Base-by-base conservation (phyloP, 768 basidiomycete species). In the Amanita molliuscula region DNA sequence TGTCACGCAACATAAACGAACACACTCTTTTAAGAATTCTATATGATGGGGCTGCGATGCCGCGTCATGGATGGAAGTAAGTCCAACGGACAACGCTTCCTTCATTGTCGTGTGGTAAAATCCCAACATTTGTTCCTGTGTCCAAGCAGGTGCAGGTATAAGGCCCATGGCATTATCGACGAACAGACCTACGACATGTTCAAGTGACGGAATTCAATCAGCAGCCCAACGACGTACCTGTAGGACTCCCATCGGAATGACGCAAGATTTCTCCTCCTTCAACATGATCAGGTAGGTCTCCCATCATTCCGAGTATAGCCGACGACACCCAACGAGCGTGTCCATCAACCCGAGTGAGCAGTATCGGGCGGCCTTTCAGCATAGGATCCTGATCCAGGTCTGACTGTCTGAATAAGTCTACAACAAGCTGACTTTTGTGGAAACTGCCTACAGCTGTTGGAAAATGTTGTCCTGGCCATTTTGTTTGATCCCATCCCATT, bases 401-500 rank as follows among this genome's bases (percentile, higher is more conserved):
- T 9, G 70, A 74, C 89, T 92, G 44, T 28, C 45, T 21, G 18
- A 31, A 6, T 11, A 51, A 8, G 51, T 26, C 4, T 44, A 20
- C 6, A 9, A 16, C 1, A 40, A 47, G 51, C 5, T 8, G 0
- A 38, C 16, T 29, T 48, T 23, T 29, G 40, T 21, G 38, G 33
- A 25, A 34, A 35, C 13, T 10, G 60, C 74, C 23, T 57, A 88
- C 90, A 1, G 87, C 82, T 28, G 75, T 80, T 2, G 91, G 91
- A 55, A 90, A 93, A 20, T 70, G 60, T 7, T 69, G 62, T 9
- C 68, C 72, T 6, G 72, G 55, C 87, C 87, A 90, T 51, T 76
- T 73, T 1, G 86, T 95, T 64, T 98, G 92, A 59, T 98, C 89
- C 93, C 94, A 98, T 4, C 94, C 94, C 70, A 85, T 77, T 9